Evolutionary conservation across 1,284 basidiomycete species (phyloP), one percentile per base, ranked within the genome.

Genomic region (Ustilago bromivora): DNA sequence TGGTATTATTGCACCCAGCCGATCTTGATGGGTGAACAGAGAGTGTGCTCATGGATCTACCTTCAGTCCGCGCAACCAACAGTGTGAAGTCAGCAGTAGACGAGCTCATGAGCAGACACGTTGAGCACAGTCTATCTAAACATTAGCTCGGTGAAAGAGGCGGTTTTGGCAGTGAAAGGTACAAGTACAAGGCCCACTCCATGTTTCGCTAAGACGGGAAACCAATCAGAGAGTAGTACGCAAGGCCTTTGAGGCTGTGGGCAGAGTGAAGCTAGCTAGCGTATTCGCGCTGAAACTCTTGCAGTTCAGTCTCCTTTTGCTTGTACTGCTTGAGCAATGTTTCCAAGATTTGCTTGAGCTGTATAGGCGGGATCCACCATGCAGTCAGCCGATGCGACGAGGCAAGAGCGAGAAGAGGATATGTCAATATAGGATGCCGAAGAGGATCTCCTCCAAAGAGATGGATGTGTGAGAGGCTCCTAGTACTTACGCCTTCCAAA

Each of bases 261-360:
- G 6, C 9, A 34, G 40, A 31, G 13, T 2, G 19, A 13, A 23
- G 3, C 46, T 58, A 77, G 65, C 58, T 65, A 13, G 70, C 61
- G 28, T 73, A 73, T 47, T 77, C 71, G 43, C 76, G 67, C 59
- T 83, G 81, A 54, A 85, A 69, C 36, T 78, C 80, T 58, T 71
- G 66, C 51, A 83, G 46, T 52, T 83, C 78, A 12, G 69, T 57
- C 51, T 85, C 84, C 62, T 83, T 85, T 36, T 78, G 59, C 71
- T 84, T 83, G 79, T 84, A 85, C 77, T 85, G 83, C 57, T 82
- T 81, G n/a, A 82, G 76, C 35, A 85, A 67, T 28, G 76, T 71
- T 41, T 81, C 81, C 32, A 85, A 73, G 47, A 85, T 78, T 53
- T 82, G 72, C 40, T 78, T 76, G 54, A 85, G 77, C 84, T 85